Evolutionary conservation across 257 asterid genomes (phyloP).

Genomic region (Lycium ferocissimum): DNA sequence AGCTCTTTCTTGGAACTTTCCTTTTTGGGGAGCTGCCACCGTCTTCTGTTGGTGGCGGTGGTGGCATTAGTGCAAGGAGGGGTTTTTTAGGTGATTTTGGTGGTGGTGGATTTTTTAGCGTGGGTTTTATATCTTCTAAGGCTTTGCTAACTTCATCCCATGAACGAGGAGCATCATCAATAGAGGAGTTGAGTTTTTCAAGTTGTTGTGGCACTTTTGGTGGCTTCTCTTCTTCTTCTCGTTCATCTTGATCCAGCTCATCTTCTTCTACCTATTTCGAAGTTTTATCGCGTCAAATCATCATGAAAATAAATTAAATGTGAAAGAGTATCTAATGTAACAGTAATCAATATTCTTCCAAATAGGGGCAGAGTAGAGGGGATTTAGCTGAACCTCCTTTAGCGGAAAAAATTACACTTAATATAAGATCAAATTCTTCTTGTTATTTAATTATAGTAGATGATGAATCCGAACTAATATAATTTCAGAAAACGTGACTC

Average conservation of each 20-base stretch:
- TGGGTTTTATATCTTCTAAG: slow-evolving; percentile 73
- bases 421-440: too few species aligned
- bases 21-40: slow-evolving; percentile 29
- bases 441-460: too few species aligned
- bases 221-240: slow-evolving; percentile 42
- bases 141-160: slow-evolving; percentile 96
- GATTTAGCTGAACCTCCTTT: too few species aligned
- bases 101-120: slow-evolving; percentile 41
- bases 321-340: too few species aligned
- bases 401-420: too few species aligned
- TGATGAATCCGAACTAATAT: too few species aligned
- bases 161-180: slow-evolving; percentile 78
- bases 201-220: slow-evolving; percentile 58
- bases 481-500: too few species aligned
- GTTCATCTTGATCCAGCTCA: slow-evolving; percentile 28
- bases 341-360: too few species aligned
- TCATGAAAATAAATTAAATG: neutral
- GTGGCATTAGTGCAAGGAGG: slow-evolving; percentile 24
- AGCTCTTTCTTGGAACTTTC: slow-evolving; percentile 48
- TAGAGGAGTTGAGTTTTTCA: slow-evolving; percentile 65
- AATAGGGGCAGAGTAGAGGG: too few species aligned
- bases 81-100: neutral
- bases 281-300: neutral
- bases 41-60: slow-evolving; percentile 23
- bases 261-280: neutral